Evolutionary conservation across 1,284 basidiomycete genomes (phyloP), one percentile per base, ranked within the genome.

Genomic region (Trichosporon faecale): DNA sequence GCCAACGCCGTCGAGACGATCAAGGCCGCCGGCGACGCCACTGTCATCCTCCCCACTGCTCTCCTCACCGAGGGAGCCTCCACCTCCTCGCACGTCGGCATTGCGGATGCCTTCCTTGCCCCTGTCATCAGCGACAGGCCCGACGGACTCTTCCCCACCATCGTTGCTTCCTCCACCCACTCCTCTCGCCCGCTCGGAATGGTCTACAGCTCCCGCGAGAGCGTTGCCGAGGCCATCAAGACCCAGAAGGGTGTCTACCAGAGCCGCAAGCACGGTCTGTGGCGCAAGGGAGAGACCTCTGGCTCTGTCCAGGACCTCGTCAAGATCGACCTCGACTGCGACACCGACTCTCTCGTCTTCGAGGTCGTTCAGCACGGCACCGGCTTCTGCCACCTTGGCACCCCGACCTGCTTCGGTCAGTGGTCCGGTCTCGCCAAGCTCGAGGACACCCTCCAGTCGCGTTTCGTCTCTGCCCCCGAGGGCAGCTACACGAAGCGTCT

Each of bases 201-300:
- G 68, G 97, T 98, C 61, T 99, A 99, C 85, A 99, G 97, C n/a
- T 99, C 97, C 14, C 79, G 83, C 64, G 90, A 92, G 77, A 96
- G 94, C 3, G 88, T 99, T 74, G 89, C 88, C 72, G 92, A 95
- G 81, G 92, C 91, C 74, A 94, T 99, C 79, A 76, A 89, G 64
- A 91, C 94, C 1, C 94, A 94, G 37, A 91, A 91, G 77, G 97
- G 96, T 31, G 91, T 97, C 46, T 99, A 99, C 83, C 95, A 98
- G 81, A 98, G 94, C 21, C 90, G 97, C 74, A 95, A 95, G 78
- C 93, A 95, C 79, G 95, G 95, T 8, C 85, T 99, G 21, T 99
- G 97, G 97, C 88, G 92, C 72, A 99, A 99, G 83, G 97, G 97
- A 27, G 95, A 94, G 83, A 97, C 95, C 0, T 95, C 92, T 23